Evolutionary conservation across 768 basidiomycete genomes (phyloP).

Genomic region (Rhizopogon salebrosus): DNA sequence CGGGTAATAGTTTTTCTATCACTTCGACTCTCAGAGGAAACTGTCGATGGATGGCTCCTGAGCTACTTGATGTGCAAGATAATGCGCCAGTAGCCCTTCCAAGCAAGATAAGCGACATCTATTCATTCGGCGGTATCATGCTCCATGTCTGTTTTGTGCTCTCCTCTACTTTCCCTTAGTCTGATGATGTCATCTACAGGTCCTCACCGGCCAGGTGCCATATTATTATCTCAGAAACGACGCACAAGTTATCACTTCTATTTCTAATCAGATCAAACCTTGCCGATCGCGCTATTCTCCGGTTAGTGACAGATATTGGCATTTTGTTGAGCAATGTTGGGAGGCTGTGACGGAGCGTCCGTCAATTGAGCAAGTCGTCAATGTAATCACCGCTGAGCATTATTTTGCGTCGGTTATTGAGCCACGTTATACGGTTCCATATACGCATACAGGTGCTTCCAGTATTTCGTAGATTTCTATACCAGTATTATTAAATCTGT

Average conservation of each 20-base stretch:
- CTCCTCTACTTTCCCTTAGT: too few species aligned
- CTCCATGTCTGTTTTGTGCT: constrained; percentile 19
- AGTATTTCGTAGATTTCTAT: too few species aligned
- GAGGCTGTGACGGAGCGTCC: constrained; percentile 15
- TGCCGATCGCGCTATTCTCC: constrained; percentile 5
- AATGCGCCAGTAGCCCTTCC: neutral
- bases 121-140: constrained; percentile 36
- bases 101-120: constrained; percentile 31
- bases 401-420: too few species aligned
- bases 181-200: neutral
- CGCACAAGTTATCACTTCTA: constrained; percentile 4
- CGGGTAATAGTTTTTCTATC: constrained; percentile 14
- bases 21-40: constrained; percentile 20
- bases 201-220: constrained; percentile 11
- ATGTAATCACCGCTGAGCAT: too few species aligned
- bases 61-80: constrained; percentile 22
- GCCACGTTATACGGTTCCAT: too few species aligned
- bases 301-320: constrained; percentile 18
- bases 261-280: constrained; percentile 9
- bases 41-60: constrained; percentile 39
- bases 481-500: too few species aligned
- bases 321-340: constrained; percentile 20
- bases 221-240: constrained; percentile 17
- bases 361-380: neutral
- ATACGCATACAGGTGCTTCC: too few species aligned